Conservation (phyloP, 441 rosid species). For the Populus hybrid region DNA sequence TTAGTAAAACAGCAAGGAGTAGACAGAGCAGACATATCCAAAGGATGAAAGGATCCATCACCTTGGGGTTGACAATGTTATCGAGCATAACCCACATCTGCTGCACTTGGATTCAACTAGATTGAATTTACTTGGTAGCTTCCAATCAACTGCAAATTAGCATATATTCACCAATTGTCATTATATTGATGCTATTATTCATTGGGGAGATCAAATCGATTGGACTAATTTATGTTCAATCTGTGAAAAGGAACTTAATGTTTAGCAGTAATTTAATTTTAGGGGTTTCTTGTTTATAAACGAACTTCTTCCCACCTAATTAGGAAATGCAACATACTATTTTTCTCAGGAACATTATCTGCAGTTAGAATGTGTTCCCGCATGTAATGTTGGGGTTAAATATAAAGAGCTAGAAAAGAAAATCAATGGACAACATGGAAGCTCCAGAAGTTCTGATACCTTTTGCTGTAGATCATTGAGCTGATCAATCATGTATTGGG, state of each 20-base stretch:
- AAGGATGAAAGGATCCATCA: conserved; percentile 73
- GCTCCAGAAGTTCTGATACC: conserved; percentile 38
- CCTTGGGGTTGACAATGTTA: conserved; percentile 53
- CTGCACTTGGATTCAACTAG: conserved; percentile 58
- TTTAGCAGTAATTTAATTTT: background rate
- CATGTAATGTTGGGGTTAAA: background rate
- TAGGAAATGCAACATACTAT: conserved; percentile 47
- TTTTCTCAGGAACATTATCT: conserved; percentile 75
- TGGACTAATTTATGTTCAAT: background rate
- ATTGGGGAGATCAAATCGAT: background rate
- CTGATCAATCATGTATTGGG: conserved; percentile 91
- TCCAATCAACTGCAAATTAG: conserved; percentile 60
- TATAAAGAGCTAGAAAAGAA: background rate
- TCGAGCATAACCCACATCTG: conserved; percentile 55
- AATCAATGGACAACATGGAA: background rate
- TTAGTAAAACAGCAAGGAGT: background rate
- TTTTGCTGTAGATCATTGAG: conserved; percentile 87
- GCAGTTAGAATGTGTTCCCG: conserved; percentile 78
- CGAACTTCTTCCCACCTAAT: background rate
- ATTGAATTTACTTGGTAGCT: conserved; percentile 72
- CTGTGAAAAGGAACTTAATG: background rate
- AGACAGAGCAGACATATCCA: conserved; percentile 45
- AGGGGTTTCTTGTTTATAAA: background rate
- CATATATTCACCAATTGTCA: background rate
- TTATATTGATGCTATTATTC: background rate